A percentile compares a stretch with the other conserved stretches of the same genome.
Evolutionary conservation across 2,329 filamentous ascomycete species (phyloP).

Genomic region (Colletotrichum sp.): DNA sequence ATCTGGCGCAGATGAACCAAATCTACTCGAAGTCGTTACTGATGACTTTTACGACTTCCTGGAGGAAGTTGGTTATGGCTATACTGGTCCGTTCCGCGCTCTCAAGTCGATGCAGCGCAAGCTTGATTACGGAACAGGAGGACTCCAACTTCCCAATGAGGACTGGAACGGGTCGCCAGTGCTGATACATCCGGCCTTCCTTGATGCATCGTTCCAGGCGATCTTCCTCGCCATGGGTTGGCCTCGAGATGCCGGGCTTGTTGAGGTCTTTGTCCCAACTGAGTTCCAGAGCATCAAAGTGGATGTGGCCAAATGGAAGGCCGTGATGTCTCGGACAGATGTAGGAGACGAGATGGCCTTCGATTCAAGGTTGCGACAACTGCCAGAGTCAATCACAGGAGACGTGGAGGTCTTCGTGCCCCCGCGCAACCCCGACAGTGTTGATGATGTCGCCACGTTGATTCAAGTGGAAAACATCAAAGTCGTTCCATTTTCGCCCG

Average conservation of each 20-base stretch:
- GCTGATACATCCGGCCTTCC: background rate
- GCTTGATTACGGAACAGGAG: background rate
- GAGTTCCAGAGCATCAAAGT: background rate
- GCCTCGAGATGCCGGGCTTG: background rate
- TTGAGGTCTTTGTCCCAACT: background rate
- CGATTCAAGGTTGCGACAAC: background rate
- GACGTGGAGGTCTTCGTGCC: background rate
- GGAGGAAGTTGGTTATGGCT: background rate
- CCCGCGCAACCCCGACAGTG: background rate
- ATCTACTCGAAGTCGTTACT: background rate
- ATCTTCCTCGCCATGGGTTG: background rate
- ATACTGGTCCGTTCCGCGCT: background rate
- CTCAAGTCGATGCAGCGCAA: background rate
- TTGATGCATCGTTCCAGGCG: constrained; percentile 1
- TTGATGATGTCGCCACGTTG: background rate
- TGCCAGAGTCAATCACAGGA: background rate
- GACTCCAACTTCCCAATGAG: background rate
- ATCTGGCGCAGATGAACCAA: background rate
- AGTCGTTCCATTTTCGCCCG: background rate
- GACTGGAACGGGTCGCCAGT: background rate
- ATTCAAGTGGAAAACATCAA: background rate
- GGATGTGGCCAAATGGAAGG: background rate
- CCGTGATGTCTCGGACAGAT: background rate
- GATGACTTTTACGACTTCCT: background rate
- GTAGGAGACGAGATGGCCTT: background rate